Conservation (phyloP, 495 filamentous ascomycete genomes). For the Penicillium robsamsonii region DNA sequence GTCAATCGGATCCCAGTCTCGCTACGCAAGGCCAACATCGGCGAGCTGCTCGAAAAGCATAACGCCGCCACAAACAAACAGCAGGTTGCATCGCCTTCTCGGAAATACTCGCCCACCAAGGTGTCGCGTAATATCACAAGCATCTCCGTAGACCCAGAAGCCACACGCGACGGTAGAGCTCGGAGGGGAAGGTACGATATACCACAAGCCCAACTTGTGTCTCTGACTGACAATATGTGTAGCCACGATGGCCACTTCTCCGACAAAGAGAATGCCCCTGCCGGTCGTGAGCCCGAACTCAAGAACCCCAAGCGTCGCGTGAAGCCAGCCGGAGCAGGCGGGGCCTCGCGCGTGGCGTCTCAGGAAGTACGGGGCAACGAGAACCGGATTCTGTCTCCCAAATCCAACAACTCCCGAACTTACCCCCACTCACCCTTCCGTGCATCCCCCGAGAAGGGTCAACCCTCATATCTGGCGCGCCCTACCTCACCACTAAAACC, state of each 20-base stretch:
- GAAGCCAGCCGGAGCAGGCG: conserved; percentile 36
- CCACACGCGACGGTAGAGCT: conserved; percentile 36
- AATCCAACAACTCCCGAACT: conserved; percentile 74
- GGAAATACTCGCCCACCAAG: conserved; percentile 35
- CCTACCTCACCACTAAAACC: conserved; percentile 56
- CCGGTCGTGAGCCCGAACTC: conserved; percentile 39
- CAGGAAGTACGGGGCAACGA: conserved; percentile 47
- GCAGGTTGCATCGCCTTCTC: conserved; percentile 27
- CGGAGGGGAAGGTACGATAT: conserved; percentile 63
- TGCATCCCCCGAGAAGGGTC: conserved; percentile 42
- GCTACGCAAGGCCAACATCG: conserved; percentile 78
- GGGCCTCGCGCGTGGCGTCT: conserved; percentile 50
- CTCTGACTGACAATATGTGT: conserved; percentile 13
- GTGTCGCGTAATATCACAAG: conserved; percentile 27
- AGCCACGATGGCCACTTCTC: conserved; percentile 64
- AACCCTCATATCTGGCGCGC: conserved; percentile 49
- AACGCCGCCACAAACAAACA: conserved; percentile 31
- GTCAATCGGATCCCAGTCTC: conserved; percentile 87
- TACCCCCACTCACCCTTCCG: conserved; percentile 58
- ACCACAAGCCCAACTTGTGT: not conserved
- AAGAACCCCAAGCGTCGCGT: conserved; percentile 62
- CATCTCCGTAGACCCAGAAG: conserved; percentile 32
- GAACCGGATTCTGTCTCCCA: conserved; percentile 70
- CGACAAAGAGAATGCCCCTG: conserved; percentile 77
- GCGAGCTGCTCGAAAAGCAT: conserved; percentile 68